Evolutionary conservation across 2,329 filamentous ascomycete genomes (phyloP), one percentile per base, ranked within the genome.

Genomic region (Aspergillus carbonarius): DNA sequence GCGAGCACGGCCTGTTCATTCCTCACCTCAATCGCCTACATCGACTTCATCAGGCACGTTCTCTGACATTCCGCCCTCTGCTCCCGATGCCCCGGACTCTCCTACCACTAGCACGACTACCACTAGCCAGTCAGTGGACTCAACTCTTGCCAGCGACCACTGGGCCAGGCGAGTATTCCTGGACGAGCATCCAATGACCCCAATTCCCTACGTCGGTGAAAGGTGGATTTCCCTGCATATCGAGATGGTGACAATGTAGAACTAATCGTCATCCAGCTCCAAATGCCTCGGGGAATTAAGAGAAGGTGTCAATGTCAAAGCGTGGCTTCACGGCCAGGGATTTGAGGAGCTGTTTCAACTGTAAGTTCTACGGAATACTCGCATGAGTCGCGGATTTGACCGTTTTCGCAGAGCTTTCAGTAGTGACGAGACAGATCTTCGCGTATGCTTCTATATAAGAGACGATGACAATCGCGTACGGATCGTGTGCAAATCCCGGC

Each of bases 361-460:
- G 77, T 76, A 67, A 64, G 74, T 61, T 27, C n/a, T n/a, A 18
- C 35, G 9, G 27, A 7, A 23, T 39, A 23, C 32, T 27, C 10
- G 15, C 20, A 30, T 13, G 1, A 12, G 18, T 35, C n/a, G 7
- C 13, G 7, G 23, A 18, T 8, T 40, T 27, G 34, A 51, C 57
- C 58, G 30, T 46, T 13, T 35, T 23, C 15, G 30, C 35, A 82
- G 79, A 53, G 75, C 78, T 0, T 82, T 85, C 60, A 79, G 81
- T 37, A 75, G 74, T 40, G 77, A 68, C 5, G 67, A 32, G 30
- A 32, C 71, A 5, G 73, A 79, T 35, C 73, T 83, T 18, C 76
- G 72, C 39, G 74, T 82, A 17, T 74, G 76, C 40, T 77, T 83
- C n/a, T 86, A 82, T 63, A 77, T 81, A 65, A 77, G 83, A 12